Conservation (phyloP, 768 basidiomycete species). For the Russula earlei region DNA sequence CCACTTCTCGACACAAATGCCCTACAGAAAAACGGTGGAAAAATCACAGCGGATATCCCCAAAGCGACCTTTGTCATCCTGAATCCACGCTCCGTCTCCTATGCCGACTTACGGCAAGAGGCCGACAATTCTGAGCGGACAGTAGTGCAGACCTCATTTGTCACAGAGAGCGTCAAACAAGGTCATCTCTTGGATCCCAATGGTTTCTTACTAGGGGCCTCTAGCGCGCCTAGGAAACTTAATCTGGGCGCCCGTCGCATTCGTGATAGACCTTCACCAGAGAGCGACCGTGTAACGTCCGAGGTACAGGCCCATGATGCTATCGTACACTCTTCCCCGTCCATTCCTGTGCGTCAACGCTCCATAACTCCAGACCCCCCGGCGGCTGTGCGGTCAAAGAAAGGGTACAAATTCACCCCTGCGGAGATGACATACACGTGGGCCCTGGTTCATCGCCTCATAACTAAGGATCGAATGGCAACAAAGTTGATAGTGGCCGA, state of each 20-base stretch:
- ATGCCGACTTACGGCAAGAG: conserved; percentile 37
- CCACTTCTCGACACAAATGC: background rate
- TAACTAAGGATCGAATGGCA: background rate
- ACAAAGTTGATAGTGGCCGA: background rate
- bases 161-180: conserved; percentile 42
- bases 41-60: conserved; percentile 41
- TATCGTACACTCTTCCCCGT: background rate
- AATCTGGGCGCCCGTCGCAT: background rate
- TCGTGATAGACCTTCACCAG: conserved; percentile 1
- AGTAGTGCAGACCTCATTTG: conserved; percentile 44
- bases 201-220: conserved; percentile 35
- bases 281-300: conserved; percentile 2
- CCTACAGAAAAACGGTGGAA: conserved; percentile 56
- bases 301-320: conserved; percentile 9
- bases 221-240: background rate
- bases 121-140: conserved; percentile 30
- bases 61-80: conserved; percentile 56
- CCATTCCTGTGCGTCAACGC: background rate
- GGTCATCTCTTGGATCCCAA: conserved; percentile 36
- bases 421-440: conserved; percentile 15
- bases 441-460: conserved; percentile 10
- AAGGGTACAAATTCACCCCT: conserved; percentile 12
- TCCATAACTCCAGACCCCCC: conserved; percentile 8
- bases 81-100: conserved; percentile 41
- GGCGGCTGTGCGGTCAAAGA: background rate